phyloP scores from a whole-genome alignment of 139 green algal genomes.

The Mychonastes homosphaera region DNA sequence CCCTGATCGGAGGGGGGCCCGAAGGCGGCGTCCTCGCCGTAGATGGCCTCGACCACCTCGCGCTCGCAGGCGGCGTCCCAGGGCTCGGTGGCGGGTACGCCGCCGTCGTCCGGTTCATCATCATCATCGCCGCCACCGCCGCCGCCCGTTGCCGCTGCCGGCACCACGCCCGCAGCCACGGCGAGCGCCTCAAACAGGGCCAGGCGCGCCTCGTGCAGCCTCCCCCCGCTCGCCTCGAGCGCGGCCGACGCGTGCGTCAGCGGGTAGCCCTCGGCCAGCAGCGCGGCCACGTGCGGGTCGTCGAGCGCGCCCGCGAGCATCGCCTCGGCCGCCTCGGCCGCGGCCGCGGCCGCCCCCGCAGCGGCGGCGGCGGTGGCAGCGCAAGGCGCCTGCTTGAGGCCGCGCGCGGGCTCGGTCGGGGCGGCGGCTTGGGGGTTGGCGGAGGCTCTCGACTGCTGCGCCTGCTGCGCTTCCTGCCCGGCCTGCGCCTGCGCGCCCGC shows the following conservation, averaged over 20 bases:
- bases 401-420: neutral
- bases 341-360: neutral
- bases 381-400: conserved; percentile 2
- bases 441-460: neutral
- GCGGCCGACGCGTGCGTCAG: conserved; percentile 2
- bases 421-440: neutral
- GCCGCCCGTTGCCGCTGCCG: neutral
- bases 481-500: neutral
- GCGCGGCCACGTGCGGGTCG: conserved; percentile 22
- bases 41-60: conserved; percentile 63
- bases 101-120: neutral
- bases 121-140: neutral
- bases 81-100: conserved; percentile 9
- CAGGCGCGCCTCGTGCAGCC: neutral
- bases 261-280: conserved; percentile 17
- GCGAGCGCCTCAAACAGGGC: neutral
- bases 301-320: conserved; percentile 5
- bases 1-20: neutral
- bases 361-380: neutral
- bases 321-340: neutral
- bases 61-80: conserved; percentile 64
- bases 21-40: conserved; percentile 31
- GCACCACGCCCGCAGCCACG: neutral
- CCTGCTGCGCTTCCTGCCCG: neutral
- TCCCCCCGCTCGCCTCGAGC: neutral